Percentiles rank a stretch among this genome's conserved stretches.
Conservation (phyloP, 768 basidiomycete genomes). For the Podaxis sp. region DNA sequence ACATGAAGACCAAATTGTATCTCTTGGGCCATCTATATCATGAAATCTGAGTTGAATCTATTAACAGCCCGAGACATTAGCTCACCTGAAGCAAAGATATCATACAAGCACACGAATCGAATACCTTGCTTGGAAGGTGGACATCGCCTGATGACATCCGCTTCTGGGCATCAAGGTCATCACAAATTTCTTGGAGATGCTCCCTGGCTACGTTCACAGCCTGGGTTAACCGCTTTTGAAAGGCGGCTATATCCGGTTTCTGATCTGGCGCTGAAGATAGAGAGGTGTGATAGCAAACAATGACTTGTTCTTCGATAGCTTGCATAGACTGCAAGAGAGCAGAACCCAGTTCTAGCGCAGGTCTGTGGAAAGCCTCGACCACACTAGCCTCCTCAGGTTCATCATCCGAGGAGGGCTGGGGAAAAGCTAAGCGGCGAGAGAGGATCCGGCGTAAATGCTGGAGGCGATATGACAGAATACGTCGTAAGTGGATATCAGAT, state of each 20-base stretch:
- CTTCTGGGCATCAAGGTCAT: conserved; percentile 28
- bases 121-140: conserved; percentile 28
- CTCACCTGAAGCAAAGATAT: conserved; percentile 46
- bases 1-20: conserved; percentile 34
- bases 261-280: conserved; percentile 9
- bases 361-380: conserved; percentile 23
- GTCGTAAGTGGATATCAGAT: neutral
- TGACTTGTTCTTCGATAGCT: conserved; percentile 32
- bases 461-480: neutral
- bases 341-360: conserved; percentile 33
- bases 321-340: conserved; percentile 35
- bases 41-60: neutral
- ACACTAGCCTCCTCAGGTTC: conserved; percentile 13
- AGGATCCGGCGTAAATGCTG: conserved; percentile 44
- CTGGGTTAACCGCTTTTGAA: conserved; percentile 23
- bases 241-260: conserved; percentile 15
- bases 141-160: conserved; percentile 19
- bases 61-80: neutral
- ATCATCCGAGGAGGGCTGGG: conserved; percentile 5
- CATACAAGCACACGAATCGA: conserved; percentile 38
- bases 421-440: conserved; percentile 38
- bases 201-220: conserved; percentile 27
- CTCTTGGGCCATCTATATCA: conserved; percentile 42
- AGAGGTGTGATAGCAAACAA: conserved; percentile 27
- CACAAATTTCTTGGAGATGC: conserved; percentile 32